Percentiles rank a stretch among this genome's conserved stretches.
Conservation (phyloP, 306 rosid species). For the Crotalaria pallida region DNA sequence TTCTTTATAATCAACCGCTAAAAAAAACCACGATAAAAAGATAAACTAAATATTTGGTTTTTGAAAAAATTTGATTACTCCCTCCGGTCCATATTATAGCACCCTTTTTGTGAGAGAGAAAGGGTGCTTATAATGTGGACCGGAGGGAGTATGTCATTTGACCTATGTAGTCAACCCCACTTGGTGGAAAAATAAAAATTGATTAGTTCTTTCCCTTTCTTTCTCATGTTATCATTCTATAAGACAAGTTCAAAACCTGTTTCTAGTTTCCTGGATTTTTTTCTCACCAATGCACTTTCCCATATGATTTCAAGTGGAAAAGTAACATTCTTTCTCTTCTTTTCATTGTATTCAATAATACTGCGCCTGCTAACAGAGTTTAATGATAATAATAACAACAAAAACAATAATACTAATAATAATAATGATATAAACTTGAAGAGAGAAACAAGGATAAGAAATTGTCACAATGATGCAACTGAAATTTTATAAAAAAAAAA, state of each 20-base stretch:
- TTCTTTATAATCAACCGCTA: background rate
- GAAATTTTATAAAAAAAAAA: background rate
- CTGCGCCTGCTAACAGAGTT: background rate
- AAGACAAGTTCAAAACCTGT: background rate
- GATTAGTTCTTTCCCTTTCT: background rate
- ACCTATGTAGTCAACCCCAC: background rate
- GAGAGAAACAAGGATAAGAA: background rate
- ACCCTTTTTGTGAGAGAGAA: too few relatives aligned
- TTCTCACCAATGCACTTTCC: background rate
- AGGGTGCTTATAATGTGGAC: too few relatives aligned
- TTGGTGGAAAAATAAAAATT: background rate
- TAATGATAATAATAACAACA: background rate
- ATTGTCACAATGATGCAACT: background rate
- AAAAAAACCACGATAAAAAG: background rate
- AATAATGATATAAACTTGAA: background rate
- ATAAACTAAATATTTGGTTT: background rate
- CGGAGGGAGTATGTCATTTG: too few relatives aligned
- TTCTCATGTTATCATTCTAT: background rate
- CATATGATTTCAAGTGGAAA: background rate
- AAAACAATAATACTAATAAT: too few relatives aligned
- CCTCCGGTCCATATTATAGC: too few relatives aligned
- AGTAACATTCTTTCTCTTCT: background rate
- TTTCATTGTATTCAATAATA: background rate
- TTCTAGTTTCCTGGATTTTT: background rate
- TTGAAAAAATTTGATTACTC: background rate